Evolutionary conservation across 371 early-diverging fungal species (phyloP).

Genomic region (Circinella umbellata): DNA sequence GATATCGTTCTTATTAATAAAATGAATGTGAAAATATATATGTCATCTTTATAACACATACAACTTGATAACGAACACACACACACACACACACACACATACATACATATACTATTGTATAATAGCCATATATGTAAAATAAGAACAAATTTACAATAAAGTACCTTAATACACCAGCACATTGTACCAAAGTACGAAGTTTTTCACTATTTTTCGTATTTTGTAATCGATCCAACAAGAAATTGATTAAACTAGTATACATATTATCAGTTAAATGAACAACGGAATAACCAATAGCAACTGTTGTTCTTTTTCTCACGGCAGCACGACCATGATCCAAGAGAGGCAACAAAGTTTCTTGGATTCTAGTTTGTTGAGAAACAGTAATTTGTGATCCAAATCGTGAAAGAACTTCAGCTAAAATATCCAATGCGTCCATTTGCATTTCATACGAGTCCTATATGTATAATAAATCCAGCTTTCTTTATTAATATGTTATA

Average conservation of each 20-base stretch:
- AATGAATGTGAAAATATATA: too few relatives aligned
- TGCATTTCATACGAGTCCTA: conserved; percentile 73
- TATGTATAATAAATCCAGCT: neutral
- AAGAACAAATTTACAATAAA: too few relatives aligned
- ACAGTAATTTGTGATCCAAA: conserved; percentile 70
- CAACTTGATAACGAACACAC: too few relatives aligned
- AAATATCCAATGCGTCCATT: conserved; percentile 84
- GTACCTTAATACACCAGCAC: conserved; percentile 77
- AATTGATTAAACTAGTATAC: conserved; percentile 65
- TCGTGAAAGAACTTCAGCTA: conserved; percentile 80
- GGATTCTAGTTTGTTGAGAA: conserved; percentile 62
- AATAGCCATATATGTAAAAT: too few relatives aligned
- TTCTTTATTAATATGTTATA: neutral
- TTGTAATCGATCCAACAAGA: conserved; percentile 37
- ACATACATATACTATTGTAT: too few relatives aligned
- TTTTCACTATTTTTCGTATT: conserved; percentile 64
- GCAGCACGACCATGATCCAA: conserved; percentile 78
- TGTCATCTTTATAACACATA: too few relatives aligned
- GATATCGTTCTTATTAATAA: too few relatives aligned
- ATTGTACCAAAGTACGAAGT: conserved; percentile 74
- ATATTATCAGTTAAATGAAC: conserved; percentile 72
- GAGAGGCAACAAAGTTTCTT: conserved; percentile 67
- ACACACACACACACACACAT: too few relatives aligned
- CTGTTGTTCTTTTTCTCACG: conserved; percentile 82
- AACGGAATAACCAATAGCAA: conserved; percentile 78